phyloP scores from a whole-genome alignment of 2,329 filamentous ascomycete species.

The Aspergillus felis region DNA sequence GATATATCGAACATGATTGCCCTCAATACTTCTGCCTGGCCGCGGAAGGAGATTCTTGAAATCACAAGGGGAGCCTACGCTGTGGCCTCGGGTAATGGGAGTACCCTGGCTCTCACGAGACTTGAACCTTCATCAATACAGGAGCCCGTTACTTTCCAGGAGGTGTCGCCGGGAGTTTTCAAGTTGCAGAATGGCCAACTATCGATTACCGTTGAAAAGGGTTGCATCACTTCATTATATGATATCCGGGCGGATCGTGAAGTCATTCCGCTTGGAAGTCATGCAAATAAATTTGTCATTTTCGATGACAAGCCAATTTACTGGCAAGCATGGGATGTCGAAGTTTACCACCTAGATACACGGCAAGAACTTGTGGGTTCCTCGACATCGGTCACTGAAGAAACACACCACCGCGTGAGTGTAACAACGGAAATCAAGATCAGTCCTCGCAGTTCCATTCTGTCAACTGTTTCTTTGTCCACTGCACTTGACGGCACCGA shows the following conservation, averaged over 20 bases:
- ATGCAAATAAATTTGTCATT: constrained; percentile 86
- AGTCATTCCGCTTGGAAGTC: constrained; percentile 65
- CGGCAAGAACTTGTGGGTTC: constrained; percentile 69
- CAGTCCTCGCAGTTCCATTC: constrained; percentile 79
- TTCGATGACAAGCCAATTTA: constrained; percentile 97
- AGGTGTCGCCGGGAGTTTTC: constrained; percentile 60
- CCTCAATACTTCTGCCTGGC: constrained; percentile 85
- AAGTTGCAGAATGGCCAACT: constrained; percentile 76
- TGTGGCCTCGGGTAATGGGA: constrained; percentile 45
- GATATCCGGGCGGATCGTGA: constrained; percentile 72
- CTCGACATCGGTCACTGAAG: constrained; percentile 67
- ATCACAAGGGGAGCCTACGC: constrained; percentile 45
- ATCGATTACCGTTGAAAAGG: constrained; percentile 66
- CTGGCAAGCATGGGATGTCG: constrained; percentile 98
- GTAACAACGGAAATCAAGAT: constrained; percentile 82
- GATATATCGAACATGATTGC: constrained; percentile 51
- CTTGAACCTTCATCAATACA: constrained; percentile 19
- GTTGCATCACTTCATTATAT: constrained; percentile 78
- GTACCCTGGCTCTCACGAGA: constrained; percentile 42
- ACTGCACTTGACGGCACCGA: constrained; percentile 66
- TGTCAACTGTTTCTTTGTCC: constrained; percentile 73
- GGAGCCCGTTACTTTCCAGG: constrained; percentile 44
- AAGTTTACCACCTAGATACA: constrained; percentile 90
- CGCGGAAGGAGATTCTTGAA: constrained; percentile 68
- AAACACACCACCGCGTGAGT: constrained; percentile 70